phyloP scores from a whole-genome alignment of 768 basidiomycete genomes.

The Suillus spraguei region DNA sequence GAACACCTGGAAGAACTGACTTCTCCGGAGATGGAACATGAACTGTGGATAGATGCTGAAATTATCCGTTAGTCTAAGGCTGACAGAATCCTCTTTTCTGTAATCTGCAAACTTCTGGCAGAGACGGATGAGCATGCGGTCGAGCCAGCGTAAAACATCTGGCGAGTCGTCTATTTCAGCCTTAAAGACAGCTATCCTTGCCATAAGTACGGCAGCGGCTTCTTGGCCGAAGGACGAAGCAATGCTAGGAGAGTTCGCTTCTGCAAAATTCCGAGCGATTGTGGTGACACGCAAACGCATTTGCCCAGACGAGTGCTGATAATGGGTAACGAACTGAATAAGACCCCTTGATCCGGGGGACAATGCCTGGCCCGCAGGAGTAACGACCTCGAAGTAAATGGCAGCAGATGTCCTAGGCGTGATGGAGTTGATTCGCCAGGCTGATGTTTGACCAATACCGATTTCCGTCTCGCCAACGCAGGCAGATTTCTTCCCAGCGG shows the following conservation, averaged over 20 bases:
- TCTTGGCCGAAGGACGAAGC: slow-evolving; percentile 97
- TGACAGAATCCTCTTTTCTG: slow-evolving; percentile 94
- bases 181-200: slow-evolving; percentile 98
- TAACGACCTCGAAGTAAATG: slow-evolving; percentile 98
- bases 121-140: slow-evolving; percentile 96
- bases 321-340: slow-evolving; percentile 98
- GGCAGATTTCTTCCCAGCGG: slow-evolving; percentile 93
- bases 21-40: slow-evolving; percentile 98
- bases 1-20: slow-evolving; percentile 99
- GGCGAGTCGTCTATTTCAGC: slow-evolving; percentile 98
- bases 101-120: slow-evolving; percentile 99
- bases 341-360: slow-evolving; percentile 89
- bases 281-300: slow-evolving; percentile 96
- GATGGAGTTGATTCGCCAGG: slow-evolving; percentile 95
- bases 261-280: slow-evolving; percentile 95
- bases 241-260: slow-evolving; percentile 93
- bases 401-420: slow-evolving; percentile 86
- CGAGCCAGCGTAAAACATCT: slow-evolving; percentile 95
- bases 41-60: slow-evolving; percentile 99
- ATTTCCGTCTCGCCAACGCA: slow-evolving; percentile 99
- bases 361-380: slow-evolving; percentile 92
- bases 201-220: slow-evolving; percentile 97
- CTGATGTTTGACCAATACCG: slow-evolving; percentile 97
- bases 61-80: slow-evolving; percentile 91
- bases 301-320: slow-evolving; percentile 96